Evolutionary conservation across 305 asterid genomes (phyloP).

Genomic region (Salvia sclarea): DNA sequence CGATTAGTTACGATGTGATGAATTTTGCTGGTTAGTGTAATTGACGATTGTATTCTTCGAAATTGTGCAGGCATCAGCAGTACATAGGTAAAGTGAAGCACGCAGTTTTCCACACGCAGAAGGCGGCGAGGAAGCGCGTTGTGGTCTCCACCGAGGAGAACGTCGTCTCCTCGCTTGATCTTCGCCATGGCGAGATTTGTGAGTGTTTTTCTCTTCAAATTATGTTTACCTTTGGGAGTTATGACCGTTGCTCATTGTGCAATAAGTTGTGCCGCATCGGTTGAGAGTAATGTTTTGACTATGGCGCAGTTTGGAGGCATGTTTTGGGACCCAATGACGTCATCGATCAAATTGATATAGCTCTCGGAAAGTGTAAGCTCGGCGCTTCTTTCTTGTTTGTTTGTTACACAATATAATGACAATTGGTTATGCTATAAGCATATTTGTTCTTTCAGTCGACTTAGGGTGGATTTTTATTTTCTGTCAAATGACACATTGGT

Average conservation of each 20-base stretch:
- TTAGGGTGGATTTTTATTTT: background rate
- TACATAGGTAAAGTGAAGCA: conserved; percentile 95
- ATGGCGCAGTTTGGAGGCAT: conserved; percentile 92
- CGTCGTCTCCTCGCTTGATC: conserved; percentile 94
- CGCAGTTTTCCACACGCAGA: conserved; percentile 93
- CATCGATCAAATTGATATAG: conserved; percentile 72
- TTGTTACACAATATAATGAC: background rate
- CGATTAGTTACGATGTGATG: conserved; percentile 1
- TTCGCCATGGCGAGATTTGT: conserved; percentile 97
- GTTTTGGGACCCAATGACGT: conserved; percentile 75
- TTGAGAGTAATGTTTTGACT: conserved; percentile 26
- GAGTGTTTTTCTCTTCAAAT: conserved; percentile 26
- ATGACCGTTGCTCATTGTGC: conserved; percentile 2
- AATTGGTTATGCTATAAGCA: conserved; percentile 15
- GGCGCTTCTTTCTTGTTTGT: conserved; percentile 2
- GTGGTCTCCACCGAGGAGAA: conserved; percentile 93
- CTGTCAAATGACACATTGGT: conserved; percentile 2
- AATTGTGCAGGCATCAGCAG: conserved; percentile 79
- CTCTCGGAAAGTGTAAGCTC: conserved; percentile 81
- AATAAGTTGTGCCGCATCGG: background rate
- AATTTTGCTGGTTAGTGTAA: background rate
- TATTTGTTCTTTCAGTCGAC: conserved; percentile 8
- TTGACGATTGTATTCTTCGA: conserved; percentile 33
- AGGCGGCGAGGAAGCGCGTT: conserved; percentile 92
- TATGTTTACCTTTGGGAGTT: background rate